Conservation (phyloP, 495 filamentous ascomycete genomes). For the Saxispiralis lemnorum region DNA sequence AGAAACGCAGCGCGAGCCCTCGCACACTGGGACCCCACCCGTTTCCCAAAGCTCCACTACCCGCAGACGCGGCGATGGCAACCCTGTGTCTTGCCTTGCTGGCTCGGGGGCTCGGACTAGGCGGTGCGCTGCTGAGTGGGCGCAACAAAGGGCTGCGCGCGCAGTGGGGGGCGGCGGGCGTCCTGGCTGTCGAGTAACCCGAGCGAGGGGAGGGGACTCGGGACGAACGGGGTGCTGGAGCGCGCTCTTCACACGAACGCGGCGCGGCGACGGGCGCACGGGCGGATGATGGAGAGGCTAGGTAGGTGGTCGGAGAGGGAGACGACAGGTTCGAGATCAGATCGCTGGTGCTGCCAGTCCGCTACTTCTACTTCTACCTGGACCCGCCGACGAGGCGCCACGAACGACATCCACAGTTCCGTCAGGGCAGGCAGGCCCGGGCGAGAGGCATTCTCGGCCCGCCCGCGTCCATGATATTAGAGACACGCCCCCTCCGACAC, state of each 20-base stretch:
- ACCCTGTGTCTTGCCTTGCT: constrained; percentile 4
- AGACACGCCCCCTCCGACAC: too few relatives aligned
- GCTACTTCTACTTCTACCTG: too few relatives aligned
- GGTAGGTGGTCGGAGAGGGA: background rate
- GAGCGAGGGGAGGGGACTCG: background rate
- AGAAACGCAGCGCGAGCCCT: too few relatives aligned
- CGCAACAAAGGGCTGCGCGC: constrained; percentile 16
- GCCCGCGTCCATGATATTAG: too few relatives aligned
- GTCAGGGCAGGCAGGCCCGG: too few relatives aligned
- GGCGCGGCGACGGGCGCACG: background rate
- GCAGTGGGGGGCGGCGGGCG: background rate
- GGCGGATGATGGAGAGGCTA: background rate
- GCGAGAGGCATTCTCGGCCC: too few relatives aligned
- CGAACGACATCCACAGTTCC: too few relatives aligned
- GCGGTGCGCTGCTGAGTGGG: constrained; percentile 2
- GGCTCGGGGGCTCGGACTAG: constrained; percentile 11
- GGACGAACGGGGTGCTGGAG: constrained; percentile 12
- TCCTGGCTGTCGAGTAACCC: constrained; percentile 18
- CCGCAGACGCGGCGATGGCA: background rate
- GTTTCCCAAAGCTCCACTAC: constrained; percentile 2
- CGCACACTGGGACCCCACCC: background rate
- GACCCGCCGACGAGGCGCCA: too few relatives aligned
- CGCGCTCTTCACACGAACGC: background rate
- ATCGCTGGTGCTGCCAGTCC: too few relatives aligned
- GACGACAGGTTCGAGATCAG: background rate